Base-by-base conservation (phyloP, 306 rosid genomes). In the Begonia fuchsioides region DNA sequence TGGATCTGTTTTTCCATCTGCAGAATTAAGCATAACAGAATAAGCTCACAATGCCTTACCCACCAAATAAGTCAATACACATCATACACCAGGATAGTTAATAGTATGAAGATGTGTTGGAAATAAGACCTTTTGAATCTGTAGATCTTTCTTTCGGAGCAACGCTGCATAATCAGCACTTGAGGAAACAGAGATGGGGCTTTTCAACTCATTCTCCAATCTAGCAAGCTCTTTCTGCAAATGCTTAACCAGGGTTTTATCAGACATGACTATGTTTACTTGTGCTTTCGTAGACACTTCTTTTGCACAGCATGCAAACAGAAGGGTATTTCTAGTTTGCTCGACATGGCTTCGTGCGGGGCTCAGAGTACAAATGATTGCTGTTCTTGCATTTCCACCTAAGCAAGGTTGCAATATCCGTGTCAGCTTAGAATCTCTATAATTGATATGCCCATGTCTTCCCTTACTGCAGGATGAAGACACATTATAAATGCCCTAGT, bases 351-450 rank as follows among this genome's bases (percentile, higher is more conserved):
- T 74, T 57, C 96, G 71, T 35, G 96, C 83, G 11, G 96, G 90
- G 75, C 96, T 86, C 72, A 86, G 53, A 60, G 93, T 86, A 79
- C 96, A 86, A 56, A 86, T 70, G 70, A 86, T 74, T 54, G 96
- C 96, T 55, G 96, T 86, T 79, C 96, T 76, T 56, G 96, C 96
- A 66, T 86, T 86, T 49, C 93, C 96, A 68, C 93, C 96, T 59
- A 86, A 64, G 67, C 75, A 79, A 49, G 96, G 90, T 79, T 86
- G 96, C 55, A 86, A 83, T 45, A 86, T 80, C 53, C 96, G 90
- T 10, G 96, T 86, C 61, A 86, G 63, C 77, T 79, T 86, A 18
- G 96, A 86, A 70, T 86, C 96, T 70, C 96, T 74, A 73, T 78
- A 86, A 62, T 82, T 82, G 56, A 86, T 54, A 65, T 86, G 96